Percentiles rank a stretch among this genome's conserved stretches.
Conservation (phyloP, 192 early-diverging fungal genomes). For the Phlyctochytrium bullatum region DNA sequence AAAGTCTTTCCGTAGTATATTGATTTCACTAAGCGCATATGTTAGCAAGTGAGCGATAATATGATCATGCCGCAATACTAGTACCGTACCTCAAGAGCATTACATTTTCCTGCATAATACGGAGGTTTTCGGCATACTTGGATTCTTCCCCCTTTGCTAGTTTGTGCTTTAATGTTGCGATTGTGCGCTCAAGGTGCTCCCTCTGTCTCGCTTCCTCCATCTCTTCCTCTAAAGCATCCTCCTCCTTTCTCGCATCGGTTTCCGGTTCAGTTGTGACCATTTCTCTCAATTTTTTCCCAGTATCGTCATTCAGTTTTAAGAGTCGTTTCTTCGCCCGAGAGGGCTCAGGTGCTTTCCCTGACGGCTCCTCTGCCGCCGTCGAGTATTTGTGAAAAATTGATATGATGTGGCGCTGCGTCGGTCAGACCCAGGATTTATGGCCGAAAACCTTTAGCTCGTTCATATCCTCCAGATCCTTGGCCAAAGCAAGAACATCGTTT, state of each 20-base stretch:
- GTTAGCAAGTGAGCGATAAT: background rate
- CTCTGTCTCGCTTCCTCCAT: slow-evolving; percentile 41
- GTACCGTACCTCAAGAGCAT: slow-evolving; percentile 39
- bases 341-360: background rate
- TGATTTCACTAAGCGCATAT: slow-evolving; percentile 36
- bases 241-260: background rate
- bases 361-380: slow-evolving; percentile 11
- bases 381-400: slow-evolving; percentile 30
- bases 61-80: background rate
- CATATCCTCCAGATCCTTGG: slow-evolving; percentile 20
- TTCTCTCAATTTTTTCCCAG: too few species aligned
- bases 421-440: background rate
- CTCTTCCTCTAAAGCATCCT: slow-evolving; percentile 27
- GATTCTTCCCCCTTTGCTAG: slow-evolving; percentile 39
- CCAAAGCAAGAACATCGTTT: slow-evolving; percentile 34
- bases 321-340: background rate
- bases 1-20: slow-evolving; percentile 39
- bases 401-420: slow-evolving; percentile 20
- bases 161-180: slow-evolving; percentile 36
- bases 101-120: slow-evolving; percentile 46
- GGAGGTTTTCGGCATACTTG: slow-evolving; percentile 37
- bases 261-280: too few species aligned
- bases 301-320: background rate
- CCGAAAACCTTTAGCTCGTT: slow-evolving; percentile 33
- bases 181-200: slow-evolving; percentile 48